Conservation (phyloP, 352 stramenopile species). For the Pythium brachiatum region DNA sequence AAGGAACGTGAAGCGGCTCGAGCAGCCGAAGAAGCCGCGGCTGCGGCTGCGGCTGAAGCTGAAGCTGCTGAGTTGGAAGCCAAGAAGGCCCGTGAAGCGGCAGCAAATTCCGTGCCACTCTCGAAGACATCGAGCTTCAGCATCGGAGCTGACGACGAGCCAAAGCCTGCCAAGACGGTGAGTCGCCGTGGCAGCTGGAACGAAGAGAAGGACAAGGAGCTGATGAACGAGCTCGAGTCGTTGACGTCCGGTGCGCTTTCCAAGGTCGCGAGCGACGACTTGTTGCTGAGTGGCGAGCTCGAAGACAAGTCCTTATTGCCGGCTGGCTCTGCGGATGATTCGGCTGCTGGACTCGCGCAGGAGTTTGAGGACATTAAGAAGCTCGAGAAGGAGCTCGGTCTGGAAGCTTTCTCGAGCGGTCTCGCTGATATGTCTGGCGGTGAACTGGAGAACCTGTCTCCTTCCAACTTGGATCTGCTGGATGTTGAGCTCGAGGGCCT, state of each 20-base stretch:
- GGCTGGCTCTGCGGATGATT: conserved; percentile 19
- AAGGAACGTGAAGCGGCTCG: conserved; percentile 58
- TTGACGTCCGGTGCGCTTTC: conserved; percentile 55
- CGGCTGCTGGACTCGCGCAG: conserved; percentile 46
- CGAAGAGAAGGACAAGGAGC: conserved; percentile 81
- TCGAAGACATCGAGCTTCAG: conserved; percentile 52
- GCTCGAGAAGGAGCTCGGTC: conserved; percentile 78
- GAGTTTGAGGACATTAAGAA: conserved; percentile 85
- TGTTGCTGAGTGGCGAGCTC: conserved; percentile 27
- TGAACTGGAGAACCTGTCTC: conserved; percentile 43
- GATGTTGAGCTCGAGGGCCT: conserved; percentile 76
- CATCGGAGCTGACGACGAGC: conserved; percentile 68
- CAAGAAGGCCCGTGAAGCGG: conserved; percentile 34
- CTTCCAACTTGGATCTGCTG: conserved; percentile 60
- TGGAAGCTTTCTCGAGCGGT: conserved; percentile 57
- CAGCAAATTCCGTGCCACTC: conserved; percentile 32
- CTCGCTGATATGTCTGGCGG: conserved; percentile 39
- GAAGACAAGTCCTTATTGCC: conserved; percentile 42
- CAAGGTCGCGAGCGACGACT: conserved; percentile 38
- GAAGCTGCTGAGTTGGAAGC: conserved; percentile 29
- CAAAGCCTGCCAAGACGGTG: conserved; percentile 30
- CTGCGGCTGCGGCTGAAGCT: conserved; percentile 32
- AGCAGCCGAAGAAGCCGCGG: conserved; percentile 34
- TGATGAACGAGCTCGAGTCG: conserved; percentile 86
- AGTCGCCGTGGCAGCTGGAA: conserved; percentile 80